Base-by-base conservation (phyloP, 2,329 filamentous ascomycete genomes). In the Trichoderma sp. region DNA sequence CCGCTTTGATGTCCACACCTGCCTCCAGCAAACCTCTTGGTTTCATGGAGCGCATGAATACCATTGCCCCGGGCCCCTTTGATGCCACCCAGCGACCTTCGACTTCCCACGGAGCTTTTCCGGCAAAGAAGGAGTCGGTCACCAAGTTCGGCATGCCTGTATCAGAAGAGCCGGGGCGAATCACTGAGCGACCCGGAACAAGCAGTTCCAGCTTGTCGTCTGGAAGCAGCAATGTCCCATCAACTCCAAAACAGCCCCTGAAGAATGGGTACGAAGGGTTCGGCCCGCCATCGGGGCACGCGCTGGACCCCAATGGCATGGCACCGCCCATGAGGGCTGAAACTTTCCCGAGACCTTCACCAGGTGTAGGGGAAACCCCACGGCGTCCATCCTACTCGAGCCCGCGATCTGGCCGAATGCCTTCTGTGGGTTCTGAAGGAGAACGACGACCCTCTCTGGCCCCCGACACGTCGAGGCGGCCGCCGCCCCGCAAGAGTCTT, bases 41-140 rank as follows among this genome's bases (percentile, higher is more conserved):
- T 69, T 75, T 92, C 32, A 73, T 90, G 72, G 84, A 86, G 70
- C 85, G 87, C 61, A 87, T 92, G 83, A 86, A 91, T 71, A 84
- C 81, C 9, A 89, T 92, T 73, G 83, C 87, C 1, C 87, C 89
- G 1, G 89, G 88, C 0, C 89, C 90, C 0, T 91, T 92, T 72
- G 87, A 88, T 70, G 76, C 83, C 35, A 78, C 74, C 70, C 78
- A 79, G 71, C 79, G 78, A 45, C 74, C 77, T 34, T 74, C 78
- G 4, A 67, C 71, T 29, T 72, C 71, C n/a, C 73, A 75, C 15
- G 80, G 80, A 50, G 74, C 77, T 1, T 78, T 79, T 35, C 73
- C 78, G 4, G 72, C 73, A 4, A 73, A 73, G n/a, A 76, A 73
- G 54, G 71, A 75, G 9, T 79, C 77, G 4, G 64, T 71, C 15